These are phyloP conservation scores for Naumovozyma castellii DNA, from an alignment of 805 yeast genomes.

Conservation along the genomic window DNA sequence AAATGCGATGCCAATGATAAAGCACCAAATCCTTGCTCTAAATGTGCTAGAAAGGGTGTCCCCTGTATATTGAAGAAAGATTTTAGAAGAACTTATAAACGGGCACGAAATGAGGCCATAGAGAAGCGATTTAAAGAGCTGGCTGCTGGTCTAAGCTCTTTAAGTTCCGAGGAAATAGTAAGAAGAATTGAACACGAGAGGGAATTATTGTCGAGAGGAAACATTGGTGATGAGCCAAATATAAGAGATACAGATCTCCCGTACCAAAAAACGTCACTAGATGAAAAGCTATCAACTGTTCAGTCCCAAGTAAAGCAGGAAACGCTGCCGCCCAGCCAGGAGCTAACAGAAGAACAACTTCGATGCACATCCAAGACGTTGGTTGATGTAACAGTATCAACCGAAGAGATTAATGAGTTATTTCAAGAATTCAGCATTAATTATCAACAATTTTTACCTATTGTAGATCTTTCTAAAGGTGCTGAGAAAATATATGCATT, in stretches of 20 bases:
- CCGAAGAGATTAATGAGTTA: constrained; percentile 49
- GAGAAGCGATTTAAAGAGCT: constrained; percentile 69
- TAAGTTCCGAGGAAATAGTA: constrained; percentile 21
- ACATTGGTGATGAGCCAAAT: not conserved
- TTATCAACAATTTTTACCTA: constrained; percentile 81
- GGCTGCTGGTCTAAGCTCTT: constrained; percentile 39
- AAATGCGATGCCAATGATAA: constrained; percentile 74
- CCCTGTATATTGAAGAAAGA: constrained; percentile 69
- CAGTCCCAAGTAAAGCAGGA: not conserved
- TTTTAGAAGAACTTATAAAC: constrained; percentile 78
- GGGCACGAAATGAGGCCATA: constrained; percentile 68
- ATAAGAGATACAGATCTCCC: not conserved
- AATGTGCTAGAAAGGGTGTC: constrained; percentile 63
- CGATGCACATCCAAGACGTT: constrained; percentile 56
- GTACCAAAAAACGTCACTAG: not conserved
- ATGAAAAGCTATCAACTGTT: not conserved
- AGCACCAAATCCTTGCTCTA: constrained; percentile 68
- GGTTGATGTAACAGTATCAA: constrained; percentile 53
- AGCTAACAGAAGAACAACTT: not conserved
- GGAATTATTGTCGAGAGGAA: constrained; percentile 14
- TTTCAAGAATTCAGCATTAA: constrained; percentile 59
- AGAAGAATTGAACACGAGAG: constrained; percentile 19
- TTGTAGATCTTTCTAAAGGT: constrained; percentile 71
- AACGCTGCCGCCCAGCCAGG: not conserved
- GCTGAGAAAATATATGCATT: constrained; percentile 69